Percentiles rank a stretch among this genome's conserved stretches.
These are phyloP conservation scores for Suhomyces yuchorum DNA, from an alignment of 1,139 yeast species.

Conservation along the genomic window DNA sequence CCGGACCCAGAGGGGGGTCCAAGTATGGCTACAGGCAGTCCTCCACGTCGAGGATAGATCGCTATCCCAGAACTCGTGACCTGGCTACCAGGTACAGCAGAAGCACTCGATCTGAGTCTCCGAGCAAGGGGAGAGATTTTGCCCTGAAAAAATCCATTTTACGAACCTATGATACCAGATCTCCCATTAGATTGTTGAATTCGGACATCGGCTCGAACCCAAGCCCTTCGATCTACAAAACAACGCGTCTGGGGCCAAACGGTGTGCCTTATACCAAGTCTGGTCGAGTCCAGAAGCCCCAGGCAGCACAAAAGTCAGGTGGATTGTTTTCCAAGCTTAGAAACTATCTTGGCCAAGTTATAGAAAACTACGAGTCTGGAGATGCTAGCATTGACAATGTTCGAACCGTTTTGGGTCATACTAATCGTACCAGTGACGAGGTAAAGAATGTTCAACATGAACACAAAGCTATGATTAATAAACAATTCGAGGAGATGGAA, in stretches of 20 bases:
- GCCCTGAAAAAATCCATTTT: background rate
- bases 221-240: background rate
- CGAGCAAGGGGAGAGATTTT: background rate
- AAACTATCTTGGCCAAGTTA: constrained; percentile 14
- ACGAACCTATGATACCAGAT: background rate
- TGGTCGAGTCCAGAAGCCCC: background rate
- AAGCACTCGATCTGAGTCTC: background rate
- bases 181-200: background rate
- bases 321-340: constrained; percentile 14
- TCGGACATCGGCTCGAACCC: background rate
- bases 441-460: background rate
- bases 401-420: constrained; percentile 4
- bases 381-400: constrained; percentile 14
- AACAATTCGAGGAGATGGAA: constrained; percentile 2
- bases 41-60: background rate
- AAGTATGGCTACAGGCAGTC: background rate
- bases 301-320: background rate
- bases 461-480: background rate
- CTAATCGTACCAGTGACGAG: background rate
- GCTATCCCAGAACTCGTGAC: background rate
- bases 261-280: background rate
- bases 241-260: background rate
- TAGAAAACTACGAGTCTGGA: constrained; percentile 15
- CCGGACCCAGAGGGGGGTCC: background rate
- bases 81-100: background rate